phyloP scores from a whole-genome alignment of 2,329 filamentous ascomycete genomes.

The Ophiocordyceps sinensis region DNA sequence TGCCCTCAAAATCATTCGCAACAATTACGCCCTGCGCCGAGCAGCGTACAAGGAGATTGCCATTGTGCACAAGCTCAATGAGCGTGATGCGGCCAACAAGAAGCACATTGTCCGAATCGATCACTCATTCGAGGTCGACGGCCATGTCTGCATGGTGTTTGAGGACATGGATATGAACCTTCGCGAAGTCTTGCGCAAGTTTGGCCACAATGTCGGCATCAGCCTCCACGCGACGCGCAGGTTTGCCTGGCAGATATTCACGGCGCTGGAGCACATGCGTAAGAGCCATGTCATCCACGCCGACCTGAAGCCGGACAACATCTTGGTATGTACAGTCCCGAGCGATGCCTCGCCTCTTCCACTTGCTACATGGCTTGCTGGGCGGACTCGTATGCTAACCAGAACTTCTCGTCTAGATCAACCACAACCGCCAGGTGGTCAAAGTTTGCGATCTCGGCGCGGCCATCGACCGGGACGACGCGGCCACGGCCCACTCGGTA shows the following conservation, averaged over 20 bases:
- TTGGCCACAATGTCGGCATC: conserved; percentile 86
- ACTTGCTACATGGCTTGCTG: too few relatives aligned
- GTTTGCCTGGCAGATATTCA: conserved; percentile 90
- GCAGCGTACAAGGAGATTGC: conserved; percentile 90
- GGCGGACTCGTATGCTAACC: neutral
- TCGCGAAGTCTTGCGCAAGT: conserved; percentile 88
- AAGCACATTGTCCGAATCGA: conserved; percentile 86
- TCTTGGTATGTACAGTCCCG: conserved; percentile 49
- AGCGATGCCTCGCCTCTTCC: too few relatives aligned
- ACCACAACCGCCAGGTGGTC: conserved; percentile 66
- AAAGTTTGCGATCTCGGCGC: conserved; percentile 96
- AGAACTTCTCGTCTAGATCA: conserved; percentile 34
- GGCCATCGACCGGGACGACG: conserved; percentile 79
- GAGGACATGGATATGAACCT: conserved; percentile 90
- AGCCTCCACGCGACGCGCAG: conserved; percentile 74
- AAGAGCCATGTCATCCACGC: conserved; percentile 91
- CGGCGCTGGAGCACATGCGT: conserved; percentile 73
- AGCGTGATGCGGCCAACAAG: conserved; percentile 73
- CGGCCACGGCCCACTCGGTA: conserved; percentile 56
- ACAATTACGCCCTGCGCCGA: conserved; percentile 85
- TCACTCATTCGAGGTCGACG: conserved; percentile 82
- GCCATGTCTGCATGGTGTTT: conserved; percentile 92
- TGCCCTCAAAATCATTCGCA: conserved; percentile 94
- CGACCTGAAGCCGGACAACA: conserved; percentile 95
- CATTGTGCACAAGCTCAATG: conserved; percentile 76